phyloP scores from a whole-genome alignment of 148 eudicot genomes.

The Arbutus unedo region DNA sequence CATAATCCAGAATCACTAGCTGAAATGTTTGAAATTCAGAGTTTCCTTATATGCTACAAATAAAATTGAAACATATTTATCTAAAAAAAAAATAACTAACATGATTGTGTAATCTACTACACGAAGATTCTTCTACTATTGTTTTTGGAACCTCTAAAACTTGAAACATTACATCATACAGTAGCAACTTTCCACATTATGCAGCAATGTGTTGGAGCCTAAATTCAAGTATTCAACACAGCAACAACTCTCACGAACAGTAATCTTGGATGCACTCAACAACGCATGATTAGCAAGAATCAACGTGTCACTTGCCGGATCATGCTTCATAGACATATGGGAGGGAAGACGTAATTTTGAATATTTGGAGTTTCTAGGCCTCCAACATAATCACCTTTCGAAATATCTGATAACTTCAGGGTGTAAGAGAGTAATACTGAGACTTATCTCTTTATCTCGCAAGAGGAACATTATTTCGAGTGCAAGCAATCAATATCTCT shows the following conservation, averaged over 20 bases:
- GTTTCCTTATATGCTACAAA: not conserved
- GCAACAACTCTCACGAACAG: not conserved
- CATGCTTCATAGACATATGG: constrained; percentile 1
- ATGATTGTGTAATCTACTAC: not conserved
- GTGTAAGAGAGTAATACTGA: not conserved
- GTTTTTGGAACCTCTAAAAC: not conserved
- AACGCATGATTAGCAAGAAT: constrained; percentile 2
- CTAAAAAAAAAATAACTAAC: not conserved
- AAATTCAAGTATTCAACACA: not conserved
- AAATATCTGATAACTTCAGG: not conserved
- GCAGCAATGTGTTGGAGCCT: not conserved
- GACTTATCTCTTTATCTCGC: not conserved
- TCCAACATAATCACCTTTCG: not conserved
- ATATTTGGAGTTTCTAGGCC: not conserved
- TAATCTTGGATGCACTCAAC: not conserved
- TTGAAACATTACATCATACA: too few relatives aligned
- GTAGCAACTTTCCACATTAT: not conserved
- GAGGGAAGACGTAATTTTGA: not conserved
- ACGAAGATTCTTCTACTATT: not conserved
- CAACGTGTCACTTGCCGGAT: not conserved
- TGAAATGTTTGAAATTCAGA: not conserved
- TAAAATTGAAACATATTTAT: not conserved
- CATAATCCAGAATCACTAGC: not conserved
- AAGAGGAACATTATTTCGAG: not conserved
- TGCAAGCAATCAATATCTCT: not conserved